These are phyloP conservation scores for Xylaria sp. DNA, from an alignment of 2,329 filamentous ascomycete species.

Conservation along the genomic window DNA sequence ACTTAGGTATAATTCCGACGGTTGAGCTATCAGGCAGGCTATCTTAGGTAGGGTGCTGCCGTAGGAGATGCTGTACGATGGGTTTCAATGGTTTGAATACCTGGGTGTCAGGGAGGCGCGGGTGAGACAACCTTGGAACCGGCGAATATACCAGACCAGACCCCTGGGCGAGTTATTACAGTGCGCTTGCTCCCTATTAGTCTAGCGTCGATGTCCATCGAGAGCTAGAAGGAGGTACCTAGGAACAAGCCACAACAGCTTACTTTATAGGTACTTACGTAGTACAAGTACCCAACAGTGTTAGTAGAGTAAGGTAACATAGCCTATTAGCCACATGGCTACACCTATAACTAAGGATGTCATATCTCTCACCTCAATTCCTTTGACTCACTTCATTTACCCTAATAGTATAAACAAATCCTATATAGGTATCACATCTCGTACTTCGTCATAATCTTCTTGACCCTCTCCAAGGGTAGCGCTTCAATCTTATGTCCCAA, in stretches of 20 bases:
- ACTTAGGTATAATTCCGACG: background rate
- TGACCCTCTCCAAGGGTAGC: slow-evolving; percentile 60
- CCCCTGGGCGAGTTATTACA: slow-evolving; percentile 1
- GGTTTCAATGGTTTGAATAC: background rate
- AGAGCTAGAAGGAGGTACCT: background rate
- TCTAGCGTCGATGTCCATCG: background rate
- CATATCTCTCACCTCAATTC: background rate
- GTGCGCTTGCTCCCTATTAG: slow-evolving; percentile 1
- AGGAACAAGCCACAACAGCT: slow-evolving; percentile 7
- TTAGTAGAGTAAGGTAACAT: no score
- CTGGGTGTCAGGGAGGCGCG: slow-evolving; percentile 10
- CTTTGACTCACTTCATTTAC: background rate
- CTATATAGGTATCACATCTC: slow-evolving; percentile 14
- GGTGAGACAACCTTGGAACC: slow-evolving; percentile 17
- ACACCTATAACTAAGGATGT: background rate
- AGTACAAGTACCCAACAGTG: background rate
- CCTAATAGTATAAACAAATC: background rate
- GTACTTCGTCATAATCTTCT: slow-evolving; percentile 59
- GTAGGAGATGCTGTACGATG: background rate
- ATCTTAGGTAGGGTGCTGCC: no score
- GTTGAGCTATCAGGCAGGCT: background rate
- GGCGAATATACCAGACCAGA: background rate
- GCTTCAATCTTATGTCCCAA: slow-evolving; percentile 62
- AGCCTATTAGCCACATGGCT: slow-evolving; percentile 3
- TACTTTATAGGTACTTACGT: background rate